phyloP scores from a whole-genome alignment of 2,329 filamentous ascomycete species.

The Helotiales sp. region DNA sequence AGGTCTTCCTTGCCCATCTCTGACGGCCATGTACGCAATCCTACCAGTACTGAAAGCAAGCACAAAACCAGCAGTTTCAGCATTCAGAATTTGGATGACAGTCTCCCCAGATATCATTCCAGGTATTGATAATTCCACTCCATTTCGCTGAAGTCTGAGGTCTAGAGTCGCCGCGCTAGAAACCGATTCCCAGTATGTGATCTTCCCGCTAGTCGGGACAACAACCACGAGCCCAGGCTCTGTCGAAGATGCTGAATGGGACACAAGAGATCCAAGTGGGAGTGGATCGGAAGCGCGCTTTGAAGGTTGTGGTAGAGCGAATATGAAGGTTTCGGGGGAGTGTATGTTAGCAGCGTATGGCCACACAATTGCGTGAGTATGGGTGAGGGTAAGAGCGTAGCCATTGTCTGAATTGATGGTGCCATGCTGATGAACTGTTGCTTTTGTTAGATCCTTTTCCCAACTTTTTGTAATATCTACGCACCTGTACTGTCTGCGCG shows the following conservation, averaged over 20 bases:
- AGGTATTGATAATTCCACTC: conserved; percentile 75
- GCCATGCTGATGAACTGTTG: conserved; percentile 66
- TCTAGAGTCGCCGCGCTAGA: conserved; percentile 85
- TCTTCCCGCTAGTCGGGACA: conserved; percentile 80
- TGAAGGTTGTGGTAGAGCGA: conserved; percentile 76
- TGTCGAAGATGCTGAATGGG: conserved; percentile 74
- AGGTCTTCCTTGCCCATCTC: conserved; percentile 86
- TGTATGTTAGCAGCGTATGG: conserved; percentile 74
- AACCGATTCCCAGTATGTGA: conserved; percentile 95
- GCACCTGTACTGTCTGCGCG: conserved; percentile 69
- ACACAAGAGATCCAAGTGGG: conserved; percentile 82
- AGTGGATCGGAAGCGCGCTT: conserved; percentile 71
- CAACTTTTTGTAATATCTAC: conserved; percentile 38
- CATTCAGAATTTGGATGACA: conserved; percentile 77
- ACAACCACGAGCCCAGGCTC: conserved; percentile 88
- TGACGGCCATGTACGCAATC: conserved; percentile 82
- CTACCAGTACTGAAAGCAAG: conserved; percentile 84
- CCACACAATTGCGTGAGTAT: conserved; percentile 87
- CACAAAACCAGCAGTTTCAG: conserved; percentile 84
- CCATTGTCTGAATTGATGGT: conserved; percentile 68
- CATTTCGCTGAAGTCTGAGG: conserved; percentile 77
- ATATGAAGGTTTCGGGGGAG: conserved; percentile 77
- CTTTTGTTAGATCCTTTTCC: conserved; percentile 23
- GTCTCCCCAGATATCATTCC: conserved; percentile 80
- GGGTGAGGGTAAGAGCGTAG: conserved; percentile 81